phyloP scores from a whole-genome alignment of 2,329 filamentous ascomycete species.

The Bipolaris sorokiniana region DNA sequence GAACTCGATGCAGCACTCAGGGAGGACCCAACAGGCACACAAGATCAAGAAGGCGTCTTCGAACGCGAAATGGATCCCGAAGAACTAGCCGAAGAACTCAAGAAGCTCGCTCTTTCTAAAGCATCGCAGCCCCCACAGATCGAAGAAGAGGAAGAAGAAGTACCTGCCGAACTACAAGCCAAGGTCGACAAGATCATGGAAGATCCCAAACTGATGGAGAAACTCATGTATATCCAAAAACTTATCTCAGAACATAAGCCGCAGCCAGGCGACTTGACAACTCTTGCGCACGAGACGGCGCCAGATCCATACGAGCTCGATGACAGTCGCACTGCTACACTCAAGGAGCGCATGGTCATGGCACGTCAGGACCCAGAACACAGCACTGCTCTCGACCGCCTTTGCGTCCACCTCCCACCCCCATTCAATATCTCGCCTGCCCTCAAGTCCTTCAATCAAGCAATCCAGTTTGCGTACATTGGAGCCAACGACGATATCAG shows the following conservation, averaged over 20 bases:
- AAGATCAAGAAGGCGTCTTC: slow-evolving; percentile 21
- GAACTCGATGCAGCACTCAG: slow-evolving; percentile 31
- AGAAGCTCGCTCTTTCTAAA: slow-evolving; percentile 25
- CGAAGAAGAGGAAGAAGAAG: slow-evolving; percentile 27
- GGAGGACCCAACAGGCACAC: slow-evolving; percentile 20
- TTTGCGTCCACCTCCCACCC: slow-evolving; percentile 37
- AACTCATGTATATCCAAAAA: slow-evolving; percentile 40
- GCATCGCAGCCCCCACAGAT: slow-evolving; percentile 6
- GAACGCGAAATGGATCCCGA: slow-evolving; percentile 31
- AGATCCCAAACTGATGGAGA: slow-evolving; percentile 43
- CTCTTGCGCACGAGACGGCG: slow-evolving; percentile 29
- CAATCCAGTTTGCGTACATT: slow-evolving; percentile 43
- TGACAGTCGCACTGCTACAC: slow-evolving; percentile 28
- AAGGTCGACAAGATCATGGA: slow-evolving; percentile 45
- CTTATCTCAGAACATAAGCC: slow-evolving; percentile 27
- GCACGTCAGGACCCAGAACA: slow-evolving; percentile 41
- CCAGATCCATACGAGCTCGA: slow-evolving; percentile 41
- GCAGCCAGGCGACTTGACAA: slow-evolving; percentile 19
- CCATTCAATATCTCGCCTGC: slow-evolving; percentile 43
- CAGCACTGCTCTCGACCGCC: slow-evolving; percentile 31
- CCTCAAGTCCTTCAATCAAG: slow-evolving; percentile 44
- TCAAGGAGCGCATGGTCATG: slow-evolving; percentile 33
- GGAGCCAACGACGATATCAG: slow-evolving; percentile 46
- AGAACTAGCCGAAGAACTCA: slow-evolving; percentile 31
- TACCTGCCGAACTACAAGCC: slow-evolving; percentile 39